Conservation (phyloP, 495 filamentous ascomycete species). For the Penicillium riverlandense region DNA sequence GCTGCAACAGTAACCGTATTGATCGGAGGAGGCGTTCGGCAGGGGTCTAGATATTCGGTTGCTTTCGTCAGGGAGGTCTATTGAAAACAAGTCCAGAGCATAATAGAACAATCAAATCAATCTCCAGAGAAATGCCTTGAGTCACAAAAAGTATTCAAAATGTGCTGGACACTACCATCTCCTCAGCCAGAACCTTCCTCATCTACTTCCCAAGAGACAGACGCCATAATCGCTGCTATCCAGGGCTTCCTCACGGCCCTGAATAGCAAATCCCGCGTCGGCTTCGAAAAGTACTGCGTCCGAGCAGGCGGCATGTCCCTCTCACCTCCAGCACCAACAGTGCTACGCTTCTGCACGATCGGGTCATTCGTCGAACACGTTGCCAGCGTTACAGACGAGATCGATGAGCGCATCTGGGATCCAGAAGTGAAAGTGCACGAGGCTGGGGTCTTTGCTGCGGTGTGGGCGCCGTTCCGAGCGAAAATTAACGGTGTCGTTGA, state of each 20-base stretch:
- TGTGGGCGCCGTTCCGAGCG: slow-evolving; percentile 35
- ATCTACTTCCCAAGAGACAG: slow-evolving; percentile 12
- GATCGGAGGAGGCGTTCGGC: no score
- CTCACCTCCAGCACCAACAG: slow-evolving; percentile 21
- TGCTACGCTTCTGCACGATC: slow-evolving; percentile 34
- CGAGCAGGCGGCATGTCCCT: slow-evolving; percentile 33
- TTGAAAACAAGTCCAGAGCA: no score
- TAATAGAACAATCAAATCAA: no score
- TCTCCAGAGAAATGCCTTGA: no score
- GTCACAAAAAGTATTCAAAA: neutral
- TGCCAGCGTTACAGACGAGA: slow-evolving; percentile 20
- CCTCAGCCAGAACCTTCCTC: neutral
- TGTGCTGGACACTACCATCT: slow-evolving; percentile 16
- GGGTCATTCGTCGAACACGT: slow-evolving; percentile 32
- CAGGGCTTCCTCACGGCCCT: slow-evolving; percentile 29
- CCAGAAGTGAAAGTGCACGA: slow-evolving; percentile 29
- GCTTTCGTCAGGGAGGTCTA: no score
- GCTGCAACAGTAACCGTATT: no score
- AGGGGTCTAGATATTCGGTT: no score
- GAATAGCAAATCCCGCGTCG: slow-evolving; percentile 21
- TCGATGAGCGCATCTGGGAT: slow-evolving; percentile 34
- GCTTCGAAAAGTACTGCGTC: slow-evolving; percentile 33
- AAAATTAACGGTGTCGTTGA: slow-evolving; percentile 33
- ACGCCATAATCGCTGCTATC: slow-evolving; percentile 25
- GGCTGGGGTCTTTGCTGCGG: slow-evolving; percentile 24